Evolutionary conservation across 139 green algal genomes (phyloP), one percentile per base, ranked within the genome.

Genomic region (Mesotaenium endlicherianum): DNA sequence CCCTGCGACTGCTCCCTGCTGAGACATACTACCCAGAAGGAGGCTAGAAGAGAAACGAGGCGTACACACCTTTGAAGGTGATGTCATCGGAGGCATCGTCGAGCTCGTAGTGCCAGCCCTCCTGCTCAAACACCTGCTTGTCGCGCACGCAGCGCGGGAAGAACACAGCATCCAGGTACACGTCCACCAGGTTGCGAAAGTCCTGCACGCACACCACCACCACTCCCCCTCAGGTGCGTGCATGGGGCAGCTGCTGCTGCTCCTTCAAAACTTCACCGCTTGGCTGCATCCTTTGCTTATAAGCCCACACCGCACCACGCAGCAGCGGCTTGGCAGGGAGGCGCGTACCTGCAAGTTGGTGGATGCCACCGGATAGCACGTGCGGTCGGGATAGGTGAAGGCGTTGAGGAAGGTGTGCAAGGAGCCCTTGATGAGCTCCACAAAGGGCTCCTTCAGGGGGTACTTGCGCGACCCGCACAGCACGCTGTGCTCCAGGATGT

Each of bases 401-500:
- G 96, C 96, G 86, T 99, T 99, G 67, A 99, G 90, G 90, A 98
- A 99, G 55, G 96, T 99, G 90, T 98, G 96, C 17, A 99, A 89
- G 55, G 88, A 95, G 42, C 94, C 93, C 93, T 98, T 98, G 90
- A 98, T 95, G 80, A 98, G 91, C 92, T 98, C 95, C 57, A 98
- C 95, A 88, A 98, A 98, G 11, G 95, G 95, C 92, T 98, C 95
- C 91, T 94, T 94, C 59, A 95, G 92, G 38, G 91, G 91, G 77
- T 94, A 96, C 90, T 97, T 97, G 43, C 92, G 87, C 77, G 84
- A 93, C 68, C 96, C 96, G 87, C 95, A 98, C 77, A 99, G 90
- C 88, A 99, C 96, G 8, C 89, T 94, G 92, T 98, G 96, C 90
- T 99, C 96, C 78, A 99, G 90, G 86, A 99, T 99, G 93, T 99